Evolutionary conservation across 2,329 filamentous ascomycete species (phyloP).

Genomic region (Talaromyces verruculosus): DNA sequence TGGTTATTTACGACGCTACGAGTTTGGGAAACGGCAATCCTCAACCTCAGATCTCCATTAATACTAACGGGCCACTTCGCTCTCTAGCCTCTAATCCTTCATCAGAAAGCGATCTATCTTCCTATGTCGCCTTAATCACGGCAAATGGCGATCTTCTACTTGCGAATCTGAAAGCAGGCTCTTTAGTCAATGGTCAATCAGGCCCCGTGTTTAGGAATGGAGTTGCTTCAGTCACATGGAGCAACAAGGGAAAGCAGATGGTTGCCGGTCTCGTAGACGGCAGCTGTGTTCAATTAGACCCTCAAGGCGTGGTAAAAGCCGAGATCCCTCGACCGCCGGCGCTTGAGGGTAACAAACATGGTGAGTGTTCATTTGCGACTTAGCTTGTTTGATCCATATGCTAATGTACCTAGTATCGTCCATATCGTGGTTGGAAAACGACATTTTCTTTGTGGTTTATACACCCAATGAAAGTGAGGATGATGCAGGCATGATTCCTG

Average conservation of each 20-base stretch:
- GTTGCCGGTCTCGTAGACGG: conserved; percentile 83
- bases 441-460: conserved; percentile 79
- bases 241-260: conserved; percentile 86
- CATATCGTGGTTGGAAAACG: conserved; percentile 83
- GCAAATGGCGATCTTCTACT: conserved; percentile 77
- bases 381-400: background rate
- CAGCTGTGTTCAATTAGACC: conserved; percentile 77
- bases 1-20: conserved; percentile 79
- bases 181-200: conserved; percentile 57
- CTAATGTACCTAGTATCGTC: conserved; percentile 60
- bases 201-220: conserved; percentile 69
- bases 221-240: conserved; percentile 88
- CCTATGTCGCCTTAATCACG: conserved; percentile 77
- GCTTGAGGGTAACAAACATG: conserved; percentile 63
- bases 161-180: conserved; percentile 71
- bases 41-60: conserved; percentile 70
- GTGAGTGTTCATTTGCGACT: conserved; percentile 48
- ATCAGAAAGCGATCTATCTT: conserved; percentile 55
- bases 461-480: conserved; percentile 60
- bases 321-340: conserved; percentile 75
- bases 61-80: conserved; percentile 73
- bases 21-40: conserved; percentile 65
- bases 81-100: conserved; percentile 78
- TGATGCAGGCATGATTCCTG: conserved; percentile 53
- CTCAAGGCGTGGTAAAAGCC: conserved; percentile 72